Base-by-base conservation (phyloP, 805 yeast genomes). In the Suhomyces tanzawaensis region DNA sequence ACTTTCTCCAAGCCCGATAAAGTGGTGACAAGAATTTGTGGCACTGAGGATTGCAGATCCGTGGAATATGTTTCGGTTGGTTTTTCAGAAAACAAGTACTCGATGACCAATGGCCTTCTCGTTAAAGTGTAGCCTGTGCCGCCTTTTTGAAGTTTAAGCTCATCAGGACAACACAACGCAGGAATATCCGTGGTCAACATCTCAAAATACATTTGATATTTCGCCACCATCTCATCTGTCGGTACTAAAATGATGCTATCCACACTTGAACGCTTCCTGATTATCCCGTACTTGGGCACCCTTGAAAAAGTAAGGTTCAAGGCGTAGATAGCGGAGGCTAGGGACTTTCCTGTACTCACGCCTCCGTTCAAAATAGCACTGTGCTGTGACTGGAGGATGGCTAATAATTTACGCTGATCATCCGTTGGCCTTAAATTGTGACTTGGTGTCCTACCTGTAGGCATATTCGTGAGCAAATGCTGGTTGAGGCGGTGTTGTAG, bases 171-270 rank as follows among this genome's bases (percentile, higher is more conserved):
- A 28, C 62, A 56, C 8, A 45, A 30, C 6, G 28, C 31, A 2
- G 60, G 55, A 2, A 57, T 40, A 3, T 45, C 57, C n/a, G 40
- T 22, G 7, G 49, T 38, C 14, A 60, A 33, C 21, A 18, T 15
- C 8, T 21, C 17, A 3, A 46, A 36, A 34, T 43, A 42, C 2
- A 18, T 8, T 16, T 38, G 30, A 32, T 57, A 60, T 29, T 51
- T 42, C 6, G 41, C 41, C 3, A 59, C 48, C 18, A 52, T 15
- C 3, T 38, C 46, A 30, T 49, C 51, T 7, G 58, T 53, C 4
- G 64, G 64, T 4, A 52, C 62, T 6, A 60, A 23, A 19, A 60
- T 46, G 2, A 58, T 22, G 15, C 53, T 39, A 17, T 57, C 56
- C 1, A 48, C 32, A 2, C 40, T 39, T 3, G 42, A 32, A 3